A percentile compares a stretch with the other conserved stretches of the same genome.
Conservation (phyloP, 1,284 basidiomycete genomes). For the Tilletia indica region DNA sequence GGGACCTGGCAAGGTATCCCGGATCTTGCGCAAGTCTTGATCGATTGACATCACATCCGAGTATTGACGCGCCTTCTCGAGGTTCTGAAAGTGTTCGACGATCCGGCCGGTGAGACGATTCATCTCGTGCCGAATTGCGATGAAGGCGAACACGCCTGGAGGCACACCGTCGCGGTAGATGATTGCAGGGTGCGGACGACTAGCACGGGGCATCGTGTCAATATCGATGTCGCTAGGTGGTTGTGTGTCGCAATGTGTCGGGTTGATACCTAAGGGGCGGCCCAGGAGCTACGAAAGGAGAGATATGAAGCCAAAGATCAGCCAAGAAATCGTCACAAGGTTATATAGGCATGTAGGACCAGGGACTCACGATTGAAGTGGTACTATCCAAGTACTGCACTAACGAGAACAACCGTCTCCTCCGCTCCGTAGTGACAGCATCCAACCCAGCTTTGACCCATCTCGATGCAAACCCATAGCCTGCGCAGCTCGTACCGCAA, state of each 20-base stretch:
- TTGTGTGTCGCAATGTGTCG: slow-evolving; percentile 70
- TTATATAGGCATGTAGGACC: too few species aligned
- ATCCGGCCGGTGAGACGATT: slow-evolving; percentile 84
- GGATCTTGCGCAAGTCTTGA: slow-evolving; percentile 78
- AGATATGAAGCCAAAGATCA: background rate
- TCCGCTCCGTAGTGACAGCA: slow-evolving; percentile 77
- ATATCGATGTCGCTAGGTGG: slow-evolving; percentile 80
- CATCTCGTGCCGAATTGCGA: slow-evolving; percentile 79
- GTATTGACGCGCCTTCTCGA: slow-evolving; percentile 69
- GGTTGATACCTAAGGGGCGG: slow-evolving; percentile 78
- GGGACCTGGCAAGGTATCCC: slow-evolving; percentile 72
- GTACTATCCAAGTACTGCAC: slow-evolving; percentile 89
- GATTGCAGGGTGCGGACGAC: slow-evolving; percentile 30
- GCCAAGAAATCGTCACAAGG: slow-evolving; percentile 58
- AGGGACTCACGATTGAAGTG: slow-evolving; percentile 66
- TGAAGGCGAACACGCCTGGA: slow-evolving; percentile 81
- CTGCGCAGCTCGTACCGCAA: slow-evolving; percentile 86
- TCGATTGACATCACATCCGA: slow-evolving; percentile 79
- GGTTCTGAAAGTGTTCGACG: slow-evolving; percentile 91
- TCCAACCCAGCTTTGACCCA: slow-evolving; percentile 66
- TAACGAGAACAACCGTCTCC: slow-evolving; percentile 88
- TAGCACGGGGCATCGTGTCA: slow-evolving; percentile 57
- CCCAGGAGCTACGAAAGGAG: slow-evolving; percentile 62
- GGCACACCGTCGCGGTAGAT: slow-evolving; percentile 38
- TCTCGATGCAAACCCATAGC: slow-evolving; percentile 90